phyloP scores from a whole-genome alignment of 2,329 filamentous ascomycete genomes.

The Leptoxyphium fumago region DNA sequence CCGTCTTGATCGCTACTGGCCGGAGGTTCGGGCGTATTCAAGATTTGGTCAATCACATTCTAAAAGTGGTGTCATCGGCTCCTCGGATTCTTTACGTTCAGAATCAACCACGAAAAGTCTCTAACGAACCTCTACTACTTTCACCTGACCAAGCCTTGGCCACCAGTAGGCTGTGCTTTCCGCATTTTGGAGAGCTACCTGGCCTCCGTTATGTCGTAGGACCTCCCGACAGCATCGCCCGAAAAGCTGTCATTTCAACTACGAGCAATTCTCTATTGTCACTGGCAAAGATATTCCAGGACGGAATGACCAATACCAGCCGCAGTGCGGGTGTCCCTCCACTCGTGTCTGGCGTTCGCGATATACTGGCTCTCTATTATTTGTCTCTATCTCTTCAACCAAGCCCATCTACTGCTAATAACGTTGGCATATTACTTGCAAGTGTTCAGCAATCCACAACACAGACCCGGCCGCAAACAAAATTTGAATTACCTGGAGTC shows the following conservation, averaged over 20 bases:
- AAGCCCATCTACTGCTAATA: conserved; percentile 94
- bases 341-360: conserved; percentile 61
- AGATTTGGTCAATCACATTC: conserved; percentile 64
- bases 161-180: conserved; percentile 72
- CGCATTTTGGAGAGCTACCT: conserved; percentile 58
- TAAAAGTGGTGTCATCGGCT: conserved; percentile 43
- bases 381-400: conserved; percentile 86
- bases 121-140: conserved; percentile 54
- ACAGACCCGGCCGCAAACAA: conserved; percentile 16
- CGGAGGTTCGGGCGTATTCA: conserved; percentile 55
- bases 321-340: conserved; percentile 17
- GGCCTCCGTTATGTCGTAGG: conserved; percentile 53
- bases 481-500: conserved; percentile 54
- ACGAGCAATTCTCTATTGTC: conserved; percentile 93
- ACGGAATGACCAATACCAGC: conserved; percentile 71
- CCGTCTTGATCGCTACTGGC: conserved; percentile 75
- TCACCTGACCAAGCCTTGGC: conserved; percentile 70
- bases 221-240: conserved; percentile 48
- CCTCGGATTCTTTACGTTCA: conserved; percentile 11
- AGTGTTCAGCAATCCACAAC: conserved; percentile 62
- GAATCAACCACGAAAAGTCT: not conserved
- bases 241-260: conserved; percentile 72
- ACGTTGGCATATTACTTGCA: conserved; percentile 92
- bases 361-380: conserved; percentile 91
- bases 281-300: conserved; percentile 93